These are phyloP conservation scores for Moricandia moricandioides DNA, from an alignment of 345 rosid genomes.

Conservation along the genomic window DNA sequence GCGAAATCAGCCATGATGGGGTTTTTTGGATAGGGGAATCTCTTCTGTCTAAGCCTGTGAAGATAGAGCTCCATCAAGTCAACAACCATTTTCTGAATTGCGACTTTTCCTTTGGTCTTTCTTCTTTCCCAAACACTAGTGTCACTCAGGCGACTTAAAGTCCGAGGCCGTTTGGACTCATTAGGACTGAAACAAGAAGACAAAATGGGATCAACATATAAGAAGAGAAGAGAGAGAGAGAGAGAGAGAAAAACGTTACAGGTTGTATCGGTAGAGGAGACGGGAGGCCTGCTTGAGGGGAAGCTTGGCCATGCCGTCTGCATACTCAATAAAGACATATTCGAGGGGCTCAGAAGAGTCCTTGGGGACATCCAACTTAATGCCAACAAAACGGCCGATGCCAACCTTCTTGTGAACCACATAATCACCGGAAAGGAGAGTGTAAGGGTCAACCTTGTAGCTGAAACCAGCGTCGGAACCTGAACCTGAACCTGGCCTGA, in stretches of 20 bases:
- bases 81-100: slow-evolving; percentile 96
- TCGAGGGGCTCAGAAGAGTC: slow-evolving; percentile 63
- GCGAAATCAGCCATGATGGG: slow-evolving; percentile 65
- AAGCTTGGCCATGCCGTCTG: slow-evolving; percentile 98
- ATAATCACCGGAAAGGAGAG: slow-evolving; percentile 71
- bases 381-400: slow-evolving; percentile 80
- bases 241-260: slow-evolving; percentile 46
- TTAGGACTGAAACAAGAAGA: slow-evolving; percentile 58
- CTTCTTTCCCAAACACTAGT: slow-evolving; percentile 82
- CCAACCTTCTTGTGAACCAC: slow-evolving; percentile 97
- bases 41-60: slow-evolving; percentile 80
- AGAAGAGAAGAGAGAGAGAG: slow-evolving; percentile 1
- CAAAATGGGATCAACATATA: neutral
- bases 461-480: slow-evolving; percentile 42
- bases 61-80: slow-evolving; percentile 96
- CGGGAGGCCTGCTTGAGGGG: slow-evolving; percentile 87
- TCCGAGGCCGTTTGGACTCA: slow-evolving; percentile 69
- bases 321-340: slow-evolving; percentile 81
- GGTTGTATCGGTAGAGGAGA: slow-evolving; percentile 82
- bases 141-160: slow-evolving; percentile 84
- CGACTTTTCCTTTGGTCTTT: slow-evolving; percentile 92
- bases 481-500: slow-evolving; percentile 34
- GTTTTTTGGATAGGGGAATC: slow-evolving; percentile 73
- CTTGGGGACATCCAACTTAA: slow-evolving; percentile 70
- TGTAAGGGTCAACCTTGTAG: slow-evolving; percentile 87